phyloP scores from a whole-genome alignment of 768 basidiomycete species.

The Macrolepiota fuliginosa region DNA sequence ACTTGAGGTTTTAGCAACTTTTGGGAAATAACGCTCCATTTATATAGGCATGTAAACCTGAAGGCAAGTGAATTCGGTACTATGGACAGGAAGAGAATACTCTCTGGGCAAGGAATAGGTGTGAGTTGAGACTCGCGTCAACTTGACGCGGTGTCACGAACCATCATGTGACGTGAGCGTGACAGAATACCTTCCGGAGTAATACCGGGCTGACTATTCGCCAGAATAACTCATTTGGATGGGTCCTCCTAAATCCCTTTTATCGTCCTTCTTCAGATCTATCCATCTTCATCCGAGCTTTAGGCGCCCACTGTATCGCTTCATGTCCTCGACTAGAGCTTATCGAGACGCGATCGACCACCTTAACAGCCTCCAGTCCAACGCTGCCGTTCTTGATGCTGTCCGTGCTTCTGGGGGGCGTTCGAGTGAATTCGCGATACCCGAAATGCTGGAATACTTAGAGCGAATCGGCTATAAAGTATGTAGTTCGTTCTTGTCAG shows the following conservation, averaged over 20 bases:
- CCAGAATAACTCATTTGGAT: slow-evolving; percentile 13
- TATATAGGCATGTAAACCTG: neutral
- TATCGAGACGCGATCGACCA: slow-evolving; percentile 73
- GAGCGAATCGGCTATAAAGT: slow-evolving; percentile 84
- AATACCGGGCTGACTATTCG: neutral
- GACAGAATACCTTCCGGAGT: neutral
- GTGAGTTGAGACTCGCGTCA: neutral
- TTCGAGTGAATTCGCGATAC: slow-evolving; percentile 62
- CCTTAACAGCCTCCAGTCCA: slow-evolving; percentile 84
- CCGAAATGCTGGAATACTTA: slow-evolving; percentile 90
- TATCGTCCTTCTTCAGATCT: slow-evolving; percentile 24
- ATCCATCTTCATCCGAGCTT: slow-evolving; percentile 13
- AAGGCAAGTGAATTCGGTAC: neutral
- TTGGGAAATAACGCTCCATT: slow-evolving; percentile 17
- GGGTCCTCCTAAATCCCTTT: slow-evolving; percentile 19
- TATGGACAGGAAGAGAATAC: neutral
- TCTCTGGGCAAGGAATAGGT: neutral
- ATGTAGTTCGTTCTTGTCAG: slow-evolving; percentile 23
- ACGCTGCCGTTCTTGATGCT: slow-evolving; percentile 89
- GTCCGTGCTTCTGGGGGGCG: slow-evolving; percentile 70
- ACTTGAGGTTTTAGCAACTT: slow-evolving; percentile 16
- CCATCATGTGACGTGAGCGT: slow-evolving; percentile 7
- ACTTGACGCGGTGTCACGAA: neutral
- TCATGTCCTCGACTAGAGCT: slow-evolving; percentile 56
- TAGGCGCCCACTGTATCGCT: slow-evolving; percentile 16